A percentile compares a stretch with the other conserved stretches of the same genome.
Evolutionary conservation across 2,329 filamentous ascomycete genomes (phyloP).

Genomic region (Trematosphaeria pertusa): DNA sequence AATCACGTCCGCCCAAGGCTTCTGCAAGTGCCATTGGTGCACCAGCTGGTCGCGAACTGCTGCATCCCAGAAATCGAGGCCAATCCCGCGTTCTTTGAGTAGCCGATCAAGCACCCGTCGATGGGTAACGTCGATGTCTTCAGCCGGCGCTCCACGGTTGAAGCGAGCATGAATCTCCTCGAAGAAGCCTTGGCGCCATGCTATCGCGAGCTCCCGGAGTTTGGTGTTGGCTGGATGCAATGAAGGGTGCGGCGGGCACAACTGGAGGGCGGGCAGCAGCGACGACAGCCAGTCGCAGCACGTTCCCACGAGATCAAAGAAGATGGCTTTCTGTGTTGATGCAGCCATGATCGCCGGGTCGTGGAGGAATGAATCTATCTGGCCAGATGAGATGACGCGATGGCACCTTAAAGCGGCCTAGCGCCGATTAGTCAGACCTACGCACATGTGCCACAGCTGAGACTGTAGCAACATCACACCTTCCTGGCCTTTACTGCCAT

Average conservation of each 20-base stretch:
- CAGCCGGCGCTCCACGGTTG: conserved; percentile 41
- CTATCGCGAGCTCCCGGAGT: conserved; percentile 51
- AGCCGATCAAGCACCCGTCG: conserved; percentile 49
- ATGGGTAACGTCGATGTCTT: conserved; percentile 62
- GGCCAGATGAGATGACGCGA: too few species aligned
- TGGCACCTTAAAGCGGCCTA: too few species aligned
- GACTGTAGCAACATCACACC: too few species aligned
- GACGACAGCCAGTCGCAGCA: conserved; percentile 62
- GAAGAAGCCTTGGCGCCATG: conserved; percentile 62
- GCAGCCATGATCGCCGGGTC: conserved; percentile 5
- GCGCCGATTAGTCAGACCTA: too few species aligned
- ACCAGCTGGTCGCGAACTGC: conserved; percentile 34
- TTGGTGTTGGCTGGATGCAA: conserved; percentile 7
- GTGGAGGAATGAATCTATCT: too few species aligned
- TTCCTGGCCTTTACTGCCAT: too few species aligned
- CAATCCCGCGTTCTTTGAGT: conserved; percentile 34
- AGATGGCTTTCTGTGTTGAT: conserved; percentile 51
- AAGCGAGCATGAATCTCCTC: conserved; percentile 52
- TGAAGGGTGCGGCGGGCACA: conserved; percentile 12
- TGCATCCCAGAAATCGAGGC: conserved; percentile 18
- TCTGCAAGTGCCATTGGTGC: conserved; percentile 57
- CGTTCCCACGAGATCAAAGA: conserved; percentile 67
- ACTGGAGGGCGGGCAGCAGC: conserved; percentile 9
- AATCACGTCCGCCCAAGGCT: conserved; percentile 60
- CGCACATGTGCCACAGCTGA: too few species aligned